Evolutionary conservation across 2,329 filamentous ascomycete species (phyloP).

Genomic region (Beauveria brongniartii): DNA sequence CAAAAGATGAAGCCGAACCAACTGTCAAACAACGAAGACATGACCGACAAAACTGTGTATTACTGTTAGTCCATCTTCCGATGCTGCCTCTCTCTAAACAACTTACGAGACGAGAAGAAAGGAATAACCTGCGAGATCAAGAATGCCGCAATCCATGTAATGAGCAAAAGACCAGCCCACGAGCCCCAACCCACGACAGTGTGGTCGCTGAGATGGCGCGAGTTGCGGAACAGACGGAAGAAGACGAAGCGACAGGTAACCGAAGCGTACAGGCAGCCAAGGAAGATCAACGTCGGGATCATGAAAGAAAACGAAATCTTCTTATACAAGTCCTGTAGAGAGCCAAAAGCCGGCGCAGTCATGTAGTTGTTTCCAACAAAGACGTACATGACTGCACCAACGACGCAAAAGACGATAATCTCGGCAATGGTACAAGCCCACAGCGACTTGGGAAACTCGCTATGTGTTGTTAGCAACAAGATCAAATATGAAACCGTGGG

Average conservation of each 20-base stretch:
- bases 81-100: background rate
- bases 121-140: conserved; percentile 89
- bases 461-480: conserved; percentile 36
- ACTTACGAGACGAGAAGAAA: conserved; percentile 71
- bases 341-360: conserved; percentile 79
- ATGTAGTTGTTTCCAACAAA: conserved; percentile 80
- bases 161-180: conserved; percentile 64
- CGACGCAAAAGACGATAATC: conserved; percentile 75
- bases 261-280: conserved; percentile 84
- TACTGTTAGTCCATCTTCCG: background rate
- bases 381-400: conserved; percentile 74
- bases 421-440: conserved; percentile 87
- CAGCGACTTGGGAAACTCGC: conserved; percentile 86
- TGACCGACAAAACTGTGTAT: conserved; percentile 53
- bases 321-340: conserved; percentile 69
- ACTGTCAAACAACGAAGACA: conserved; percentile 86
- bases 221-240: conserved; percentile 76
- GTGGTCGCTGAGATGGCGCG: conserved; percentile 71
- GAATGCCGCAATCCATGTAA: conserved; percentile 80
- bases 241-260: conserved; percentile 87
- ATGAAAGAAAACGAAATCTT: conserved; percentile 91
- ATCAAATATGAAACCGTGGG: background rate
- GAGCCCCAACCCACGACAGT: conserved; percentile 72
- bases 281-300: conserved; percentile 88
- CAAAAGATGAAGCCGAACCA: conserved; percentile 97